phyloP scores from a whole-genome alignment of 352 stramenopile genomes.

The Globisporangium paroecandrum region DNA sequence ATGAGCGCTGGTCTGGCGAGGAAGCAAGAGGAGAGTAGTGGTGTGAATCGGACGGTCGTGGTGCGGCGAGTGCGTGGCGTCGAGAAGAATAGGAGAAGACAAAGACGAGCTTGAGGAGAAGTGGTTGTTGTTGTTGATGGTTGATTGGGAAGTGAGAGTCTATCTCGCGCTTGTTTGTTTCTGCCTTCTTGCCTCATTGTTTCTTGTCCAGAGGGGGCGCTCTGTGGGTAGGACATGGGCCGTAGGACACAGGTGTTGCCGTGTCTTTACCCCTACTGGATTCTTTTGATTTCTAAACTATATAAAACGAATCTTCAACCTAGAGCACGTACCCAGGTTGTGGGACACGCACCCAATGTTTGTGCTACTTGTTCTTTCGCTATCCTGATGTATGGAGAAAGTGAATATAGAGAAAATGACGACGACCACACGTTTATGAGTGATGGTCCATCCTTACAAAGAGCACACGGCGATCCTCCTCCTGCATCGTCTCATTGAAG shows the following conservation, averaged over 20 bases:
- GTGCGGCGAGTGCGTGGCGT: not conserved
- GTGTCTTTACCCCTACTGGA: too few relatives aligned
- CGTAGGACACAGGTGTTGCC: not conserved
- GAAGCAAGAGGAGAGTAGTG: too few relatives aligned
- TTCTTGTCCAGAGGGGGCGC: not conserved
- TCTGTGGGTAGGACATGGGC: not conserved
- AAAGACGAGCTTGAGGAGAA: not conserved
- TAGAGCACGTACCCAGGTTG: too few relatives aligned
- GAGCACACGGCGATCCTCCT: not conserved
- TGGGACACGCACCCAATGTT: too few relatives aligned
- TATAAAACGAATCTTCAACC: too few relatives aligned
- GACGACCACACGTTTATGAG: too few relatives aligned
- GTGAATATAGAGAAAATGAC: too few relatives aligned
- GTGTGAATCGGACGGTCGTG: too few relatives aligned
- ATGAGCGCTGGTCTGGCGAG: too few relatives aligned
- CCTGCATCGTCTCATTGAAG: not conserved
- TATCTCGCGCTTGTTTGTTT: not conserved
- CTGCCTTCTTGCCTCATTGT: not conserved
- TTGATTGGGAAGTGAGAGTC: not conserved
- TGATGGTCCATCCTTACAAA: not conserved
- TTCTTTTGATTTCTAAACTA: too few relatives aligned
- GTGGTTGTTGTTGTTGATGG: not conserved
- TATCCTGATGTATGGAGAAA: too few relatives aligned
- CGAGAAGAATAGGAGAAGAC: not conserved
- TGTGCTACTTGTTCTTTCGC: too few relatives aligned